A percentile compares a stretch with the other conserved stretches of the same genome.
Evolutionary conservation across 2,329 filamentous ascomycete genomes (phyloP).

Genomic region (Colletotrichum sp.): DNA sequence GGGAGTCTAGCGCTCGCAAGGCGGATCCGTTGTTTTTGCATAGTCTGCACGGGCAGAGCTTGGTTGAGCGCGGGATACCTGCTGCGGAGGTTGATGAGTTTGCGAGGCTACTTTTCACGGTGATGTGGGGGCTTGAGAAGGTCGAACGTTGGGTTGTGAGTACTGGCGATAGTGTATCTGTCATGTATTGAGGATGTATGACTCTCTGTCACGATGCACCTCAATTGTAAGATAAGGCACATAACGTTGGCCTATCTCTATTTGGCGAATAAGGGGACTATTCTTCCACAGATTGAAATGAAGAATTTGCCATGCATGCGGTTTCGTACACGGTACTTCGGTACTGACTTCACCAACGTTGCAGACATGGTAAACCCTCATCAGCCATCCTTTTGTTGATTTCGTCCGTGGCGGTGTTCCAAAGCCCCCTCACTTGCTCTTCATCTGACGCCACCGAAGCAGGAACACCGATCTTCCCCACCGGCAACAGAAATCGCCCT

Average conservation of each 20-base stretch:
- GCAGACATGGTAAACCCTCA: not conserved
- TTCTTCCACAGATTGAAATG: not conserved
- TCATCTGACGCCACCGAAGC: conserved; percentile 9
- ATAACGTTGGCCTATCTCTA: too few relatives aligned
- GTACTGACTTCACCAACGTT: not conserved
- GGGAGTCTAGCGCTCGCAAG: conserved; percentile 1
- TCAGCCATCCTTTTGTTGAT: not conserved
- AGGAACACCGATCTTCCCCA: not conserved
- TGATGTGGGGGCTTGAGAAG: conserved; percentile 18
- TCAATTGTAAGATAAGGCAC: not conserved
- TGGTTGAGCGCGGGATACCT: conserved; percentile 4
- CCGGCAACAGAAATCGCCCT: conserved; percentile 14
- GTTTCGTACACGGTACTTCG: too few relatives aligned
- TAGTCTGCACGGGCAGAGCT: not conserved
- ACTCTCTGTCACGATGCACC: fast-evolving
- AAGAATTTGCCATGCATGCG: too few relatives aligned
- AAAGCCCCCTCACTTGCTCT: conserved; percentile 7
- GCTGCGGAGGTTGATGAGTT: conserved; percentile 17
- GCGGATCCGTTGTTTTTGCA: conserved; percentile 3
- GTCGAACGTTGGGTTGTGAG: conserved; percentile 14
- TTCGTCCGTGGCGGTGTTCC: conserved; percentile 12
- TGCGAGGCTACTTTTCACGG: conserved; percentile 1
- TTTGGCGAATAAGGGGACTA: too few relatives aligned
- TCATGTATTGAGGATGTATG: not conserved
- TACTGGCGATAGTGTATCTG: not conserved